A percentile compares a stretch with the other conserved stretches of the same genome.
Evolutionary conservation across 495 filamentous ascomycete genomes (phyloP).

Genomic region (Bryoglossum gracile): DNA sequence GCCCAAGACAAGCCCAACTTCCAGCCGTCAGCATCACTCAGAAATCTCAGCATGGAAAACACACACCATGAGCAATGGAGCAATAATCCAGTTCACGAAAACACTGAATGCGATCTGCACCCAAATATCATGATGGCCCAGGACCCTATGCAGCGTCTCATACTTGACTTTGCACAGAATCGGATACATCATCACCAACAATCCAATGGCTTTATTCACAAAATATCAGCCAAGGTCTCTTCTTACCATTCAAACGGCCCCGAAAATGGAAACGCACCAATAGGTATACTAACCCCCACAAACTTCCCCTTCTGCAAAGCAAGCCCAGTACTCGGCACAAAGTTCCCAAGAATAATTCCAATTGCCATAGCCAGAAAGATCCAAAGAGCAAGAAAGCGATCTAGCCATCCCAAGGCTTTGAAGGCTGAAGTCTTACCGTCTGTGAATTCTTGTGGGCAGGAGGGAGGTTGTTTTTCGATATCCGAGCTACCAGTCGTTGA

Average conservation of each 20-base stretch:
- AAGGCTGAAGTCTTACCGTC: conserved; percentile 32
- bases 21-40: background rate
- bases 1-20: conserved; percentile 73
- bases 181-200: conserved; percentile 72
- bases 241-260: background rate
- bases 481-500: conserved; percentile 2
- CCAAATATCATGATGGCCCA: conserved; percentile 60
- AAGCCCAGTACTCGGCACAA: conserved; percentile 53
- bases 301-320: conserved; percentile 67
- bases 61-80: conserved; percentile 78
- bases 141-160: conserved; percentile 66
- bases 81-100: conserved; percentile 83
- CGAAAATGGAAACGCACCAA: conserved; percentile 43
- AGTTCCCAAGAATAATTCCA: conserved; percentile 75
- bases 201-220: conserved; percentile 43
- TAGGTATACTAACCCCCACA: conserved; percentile 66
- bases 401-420: conserved; percentile 56
- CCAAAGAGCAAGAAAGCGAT: conserved; percentile 76
- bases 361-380: conserved; percentile 79
- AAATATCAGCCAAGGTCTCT: background rate
- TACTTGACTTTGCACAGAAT: conserved; percentile 83
- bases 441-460: background rate
- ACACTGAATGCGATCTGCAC: conserved; percentile 72
- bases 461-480: conserved; percentile 2
- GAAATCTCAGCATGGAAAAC: background rate